phyloP scores from a whole-genome alignment of 352 stramenopile genomes.

The Phytophthora brassicae region DNA sequence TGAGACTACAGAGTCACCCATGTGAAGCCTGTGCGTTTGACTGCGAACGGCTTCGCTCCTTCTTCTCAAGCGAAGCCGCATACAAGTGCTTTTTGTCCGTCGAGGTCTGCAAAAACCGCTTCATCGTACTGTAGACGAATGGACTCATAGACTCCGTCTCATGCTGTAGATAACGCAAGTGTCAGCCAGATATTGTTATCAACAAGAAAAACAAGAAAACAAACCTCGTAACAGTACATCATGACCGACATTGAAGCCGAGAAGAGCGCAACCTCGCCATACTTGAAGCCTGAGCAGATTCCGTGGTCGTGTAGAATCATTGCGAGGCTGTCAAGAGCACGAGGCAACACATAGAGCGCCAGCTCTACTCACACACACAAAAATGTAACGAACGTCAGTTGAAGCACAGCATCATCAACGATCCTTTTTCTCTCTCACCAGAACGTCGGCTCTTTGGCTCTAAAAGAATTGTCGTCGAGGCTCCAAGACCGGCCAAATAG shows the following conservation, averaged over 20 bases:
- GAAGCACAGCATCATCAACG: background rate
- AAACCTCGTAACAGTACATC: constrained; percentile 87
- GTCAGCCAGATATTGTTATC: background rate
- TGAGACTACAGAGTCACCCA: constrained; percentile 1
- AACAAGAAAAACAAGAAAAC: background rate
- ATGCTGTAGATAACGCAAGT: constrained; percentile 31
- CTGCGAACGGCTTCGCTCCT: constrained; percentile 29
- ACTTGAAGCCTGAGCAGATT: constrained; percentile 63
- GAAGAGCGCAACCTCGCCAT: constrained; percentile 79
- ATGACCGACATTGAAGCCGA: constrained; percentile 77
- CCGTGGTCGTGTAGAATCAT: constrained; percentile 74
- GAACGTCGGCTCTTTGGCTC: constrained; percentile 81
- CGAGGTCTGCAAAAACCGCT: constrained; percentile 73
- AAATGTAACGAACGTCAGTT: background rate
- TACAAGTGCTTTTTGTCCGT: constrained; percentile 76
- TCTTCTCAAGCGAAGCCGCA: constrained; percentile 39
- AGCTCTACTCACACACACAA: constrained; percentile 45
- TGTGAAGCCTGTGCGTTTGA: constrained; percentile 8
- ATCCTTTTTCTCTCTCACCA: constrained; percentile 35
- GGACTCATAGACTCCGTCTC: constrained; percentile 68
- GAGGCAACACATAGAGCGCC: constrained; percentile 76
- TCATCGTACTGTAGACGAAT: constrained; percentile 69
- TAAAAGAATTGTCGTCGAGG: constrained; percentile 72
- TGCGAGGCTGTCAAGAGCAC: constrained; percentile 74
- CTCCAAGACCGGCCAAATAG: constrained; percentile 67